Conservation (phyloP, 768 basidiomycete genomes). For the Leccinum subgranulosum region DNA sequence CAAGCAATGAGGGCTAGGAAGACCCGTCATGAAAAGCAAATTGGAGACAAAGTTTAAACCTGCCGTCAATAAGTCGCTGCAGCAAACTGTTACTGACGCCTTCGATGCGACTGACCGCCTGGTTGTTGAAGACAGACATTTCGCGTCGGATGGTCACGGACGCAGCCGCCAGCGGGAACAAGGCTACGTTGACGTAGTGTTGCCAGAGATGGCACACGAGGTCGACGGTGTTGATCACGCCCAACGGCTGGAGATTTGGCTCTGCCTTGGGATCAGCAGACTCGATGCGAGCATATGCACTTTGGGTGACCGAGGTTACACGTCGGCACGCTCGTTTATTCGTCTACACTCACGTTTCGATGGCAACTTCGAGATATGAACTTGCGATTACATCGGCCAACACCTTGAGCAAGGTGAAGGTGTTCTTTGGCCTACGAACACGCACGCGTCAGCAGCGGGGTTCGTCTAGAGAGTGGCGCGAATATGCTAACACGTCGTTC, state of each 20-base stretch:
- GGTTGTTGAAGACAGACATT: slow-evolving; percentile 90
- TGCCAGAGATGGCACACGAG: slow-evolving; percentile 97
- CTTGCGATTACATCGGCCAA: slow-evolving; percentile 83
- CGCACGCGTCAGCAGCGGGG: slow-evolving; percentile 5
- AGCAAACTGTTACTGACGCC: slow-evolving; percentile 75
- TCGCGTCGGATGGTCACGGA: slow-evolving; percentile 88
- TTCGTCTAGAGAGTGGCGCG: not conserved
- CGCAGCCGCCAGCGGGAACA: slow-evolving; percentile 81
- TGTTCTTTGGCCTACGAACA: slow-evolving; percentile 76
- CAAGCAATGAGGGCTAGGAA: slow-evolving; percentile 65
- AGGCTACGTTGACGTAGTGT: slow-evolving; percentile 86
- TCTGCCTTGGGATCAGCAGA: slow-evolving; percentile 72
- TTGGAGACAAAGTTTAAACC: slow-evolving; percentile 20
- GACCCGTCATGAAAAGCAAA: not conserved
- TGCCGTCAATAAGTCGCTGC: slow-evolving; percentile 81
- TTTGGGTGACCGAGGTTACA: slow-evolving; percentile 29
- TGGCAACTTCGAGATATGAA: slow-evolving; percentile 85
- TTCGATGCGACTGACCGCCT: slow-evolving; percentile 81
- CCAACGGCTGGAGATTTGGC: slow-evolving; percentile 69
- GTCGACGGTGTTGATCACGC: slow-evolving; percentile 68
- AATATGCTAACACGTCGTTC: slow-evolving; percentile 73
- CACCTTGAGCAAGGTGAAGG: slow-evolving; percentile 76
- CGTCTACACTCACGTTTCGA: slow-evolving; percentile 77
- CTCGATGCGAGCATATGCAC: slow-evolving; percentile 70
- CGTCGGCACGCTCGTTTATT: not conserved